Base-by-base conservation (phyloP, 2,329 filamentous ascomycete genomes). In the Microthyrium microscopicum region DNA sequence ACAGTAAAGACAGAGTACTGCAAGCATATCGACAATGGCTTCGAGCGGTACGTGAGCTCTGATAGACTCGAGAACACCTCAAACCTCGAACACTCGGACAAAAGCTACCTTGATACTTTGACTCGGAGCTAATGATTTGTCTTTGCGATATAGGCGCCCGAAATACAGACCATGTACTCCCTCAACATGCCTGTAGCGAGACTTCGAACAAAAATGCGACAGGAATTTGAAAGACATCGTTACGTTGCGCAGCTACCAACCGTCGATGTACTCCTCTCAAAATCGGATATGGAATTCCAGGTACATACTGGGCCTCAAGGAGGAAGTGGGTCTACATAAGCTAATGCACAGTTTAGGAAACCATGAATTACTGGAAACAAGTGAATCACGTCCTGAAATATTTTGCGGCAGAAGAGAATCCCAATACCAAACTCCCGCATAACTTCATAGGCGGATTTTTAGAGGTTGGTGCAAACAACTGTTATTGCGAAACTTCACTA, bases 331-430 rank as follows among this genome's bases (percentile, higher is more conserved):
- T 16, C 9, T 8, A 24, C 5, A 21, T 15, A 13, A 9, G 28
- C 34, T 37, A 34, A 34, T 29, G 6, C 13, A 19, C 15, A 13
- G 15, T 5, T 19, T 46, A 94, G 85, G 89, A 98, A 68, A 98
- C 81, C 34, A 73, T 98, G 67, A 98, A 98, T 64, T 98, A 80
- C 68, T 98, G 89, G 89, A 93, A 94, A 62, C 89, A 98, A 61
- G 68, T 85, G 41, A 80, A 80, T 42, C 89, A 98, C 56, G 70
- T 98, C 46, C 83, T 98, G 70, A 84, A 89, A 49, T 98, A 93
- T 61, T 98, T 95, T 69, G 75, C 85, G 53, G 69, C 75, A 47
- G 85, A 95, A 57, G 82, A 73, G 65, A 82, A 73, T 56, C 78
- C 66, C 55, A 82, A 65, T 44, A 66, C 71, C 46, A 73, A 72